Base-by-base conservation (phyloP, 257 asterid genomes). In the Nyctanthes arbortristis region DNA sequence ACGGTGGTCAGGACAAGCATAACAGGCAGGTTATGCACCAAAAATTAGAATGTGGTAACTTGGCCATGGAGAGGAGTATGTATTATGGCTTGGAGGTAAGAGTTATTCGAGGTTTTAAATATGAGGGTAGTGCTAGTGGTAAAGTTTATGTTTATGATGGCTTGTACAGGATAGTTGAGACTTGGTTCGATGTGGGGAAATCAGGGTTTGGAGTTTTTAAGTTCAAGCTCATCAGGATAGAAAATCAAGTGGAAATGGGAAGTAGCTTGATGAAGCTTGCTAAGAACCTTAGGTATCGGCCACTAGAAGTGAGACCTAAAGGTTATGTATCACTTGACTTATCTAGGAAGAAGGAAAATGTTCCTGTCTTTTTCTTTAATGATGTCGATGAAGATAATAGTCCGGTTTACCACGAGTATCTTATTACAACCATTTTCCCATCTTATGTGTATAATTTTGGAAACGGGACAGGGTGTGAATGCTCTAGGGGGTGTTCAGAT, bases 131-230 rank as follows among this genome's bases (percentile, higher is more conserved):
- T 79, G 81, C 79, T 40, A 85, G 85, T 67, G 90, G 88, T 33
- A 88, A 89, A 66, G 90, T 91, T 4, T 93, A 88, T 71, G 97
- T 90, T 14, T 93, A 90, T 64, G 96, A 93, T 82, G 98, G 97
- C 0, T 70, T 93, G 52, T 90, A 90, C 58, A 81, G 71, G 63
- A 80, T 93, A 63, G 69, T 76, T 1, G 89, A 85, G 29, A 80
- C 87, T 58, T 90, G 96, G 97, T 86, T 86, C 61, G 96, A 90
- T 69, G 79, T 75, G 24, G 98, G 98, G 13, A 90, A 76, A 45
- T 88, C 98, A 1, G 97, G 96, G 5, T 92, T 84, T 58, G 96
- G 91, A 28, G 95, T 92, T 68, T 88, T 65, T 45, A 90, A 88
- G 82, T 92, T 79, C 77, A 88, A 69, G 76, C 88, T 93, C 43